These are phyloP conservation scores for Linderniella brevidens DNA, from an alignment of 257 asterid genomes.

Conservation along the genomic window DNA sequence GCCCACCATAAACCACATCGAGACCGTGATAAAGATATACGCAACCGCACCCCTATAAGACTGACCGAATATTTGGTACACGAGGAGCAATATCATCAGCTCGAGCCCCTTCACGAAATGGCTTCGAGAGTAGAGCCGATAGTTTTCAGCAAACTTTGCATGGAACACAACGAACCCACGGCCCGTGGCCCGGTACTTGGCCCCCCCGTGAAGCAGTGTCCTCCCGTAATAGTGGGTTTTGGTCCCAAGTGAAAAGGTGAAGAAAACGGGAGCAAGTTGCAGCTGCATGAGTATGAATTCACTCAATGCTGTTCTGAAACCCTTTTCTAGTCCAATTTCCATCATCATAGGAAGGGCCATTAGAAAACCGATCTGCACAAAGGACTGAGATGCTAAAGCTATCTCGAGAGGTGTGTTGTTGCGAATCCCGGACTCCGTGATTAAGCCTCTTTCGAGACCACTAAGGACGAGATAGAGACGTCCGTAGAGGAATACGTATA, in stretches of 20 bases:
- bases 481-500: slow-evolving; percentile 80
- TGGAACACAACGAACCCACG: slow-evolving; percentile 98
- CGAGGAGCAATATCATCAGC: slow-evolving; percentile 68
- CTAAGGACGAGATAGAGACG: slow-evolving; percentile 94
- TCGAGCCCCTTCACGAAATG: slow-evolving; percentile 95
- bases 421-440: slow-evolving; percentile 39
- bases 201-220: slow-evolving; percentile 94
- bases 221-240: slow-evolving; percentile 89
- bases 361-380: slow-evolving; percentile 86
- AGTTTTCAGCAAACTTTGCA: slow-evolving; percentile 91
- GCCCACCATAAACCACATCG: slow-evolving; percentile 98
- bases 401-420: slow-evolving; percentile 67
- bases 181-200: slow-evolving; percentile 86
- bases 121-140: slow-evolving; percentile 92
- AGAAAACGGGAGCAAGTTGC: slow-evolving; percentile 92
- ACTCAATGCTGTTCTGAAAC: slow-evolving; percentile 86
- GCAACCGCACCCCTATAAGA: slow-evolving; percentile 55
- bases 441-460: slow-evolving; percentile 77
- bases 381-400: slow-evolving; percentile 91
- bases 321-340: slow-evolving; percentile 93
- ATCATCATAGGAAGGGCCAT: slow-evolving; percentile 99
- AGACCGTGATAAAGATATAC: slow-evolving; percentile 62
- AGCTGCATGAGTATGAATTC: slow-evolving; percentile 89
- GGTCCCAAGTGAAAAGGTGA: slow-evolving; percentile 92
- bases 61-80: slow-evolving; percentile 75